A percentile compares a stretch with the other conserved stretches of the same genome.
phyloP scores from a whole-genome alignment of 441 rosid genomes.

The Biscutella laevigata region DNA sequence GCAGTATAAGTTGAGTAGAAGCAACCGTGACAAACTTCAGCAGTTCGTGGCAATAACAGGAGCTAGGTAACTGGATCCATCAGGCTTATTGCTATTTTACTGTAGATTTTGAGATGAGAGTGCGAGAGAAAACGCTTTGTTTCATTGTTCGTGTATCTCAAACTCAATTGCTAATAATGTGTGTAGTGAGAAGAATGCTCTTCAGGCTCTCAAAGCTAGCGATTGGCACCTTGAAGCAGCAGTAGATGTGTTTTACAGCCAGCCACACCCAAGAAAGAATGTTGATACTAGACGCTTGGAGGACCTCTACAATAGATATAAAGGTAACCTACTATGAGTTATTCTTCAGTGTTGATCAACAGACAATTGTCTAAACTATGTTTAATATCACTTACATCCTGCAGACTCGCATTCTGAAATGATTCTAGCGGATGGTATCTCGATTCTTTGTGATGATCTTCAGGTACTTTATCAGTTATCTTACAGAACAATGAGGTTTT shows the following conservation, averaged over 20 bases:
- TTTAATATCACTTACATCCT: too few species aligned
- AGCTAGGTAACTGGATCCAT: constrained; percentile 46
- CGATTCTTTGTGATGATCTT: constrained; percentile 79
- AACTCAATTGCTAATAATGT: too few species aligned
- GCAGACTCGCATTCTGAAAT: constrained; percentile 77
- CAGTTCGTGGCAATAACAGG: constrained; percentile 83
- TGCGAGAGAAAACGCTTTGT: too few species aligned
- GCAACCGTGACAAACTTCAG: constrained; percentile 79
- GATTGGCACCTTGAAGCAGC: constrained; percentile 96
- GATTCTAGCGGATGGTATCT: constrained; percentile 80
- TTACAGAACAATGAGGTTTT: too few species aligned
- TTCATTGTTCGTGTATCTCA: too few species aligned
- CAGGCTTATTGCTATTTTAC: neutral
- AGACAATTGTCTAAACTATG: too few species aligned
- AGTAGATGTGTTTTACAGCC: constrained; percentile 78
- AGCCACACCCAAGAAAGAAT: constrained; percentile 58
- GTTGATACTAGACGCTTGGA: constrained; percentile 81
- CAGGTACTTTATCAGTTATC: constrained; percentile 67
- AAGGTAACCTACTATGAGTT: constrained; percentile 43
- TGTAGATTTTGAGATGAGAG: too few species aligned
- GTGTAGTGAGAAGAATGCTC: constrained; percentile 74
- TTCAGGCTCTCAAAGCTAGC: constrained; percentile 74
- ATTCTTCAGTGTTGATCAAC: neutral
- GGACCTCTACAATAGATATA: constrained; percentile 84
- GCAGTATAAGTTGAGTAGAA: constrained; percentile 75